Percentiles rank a stretch among this genome's conserved stretches.
phyloP scores from a whole-genome alignment of 2,329 filamentous ascomycete genomes.

The Zasmidium angulare region DNA sequence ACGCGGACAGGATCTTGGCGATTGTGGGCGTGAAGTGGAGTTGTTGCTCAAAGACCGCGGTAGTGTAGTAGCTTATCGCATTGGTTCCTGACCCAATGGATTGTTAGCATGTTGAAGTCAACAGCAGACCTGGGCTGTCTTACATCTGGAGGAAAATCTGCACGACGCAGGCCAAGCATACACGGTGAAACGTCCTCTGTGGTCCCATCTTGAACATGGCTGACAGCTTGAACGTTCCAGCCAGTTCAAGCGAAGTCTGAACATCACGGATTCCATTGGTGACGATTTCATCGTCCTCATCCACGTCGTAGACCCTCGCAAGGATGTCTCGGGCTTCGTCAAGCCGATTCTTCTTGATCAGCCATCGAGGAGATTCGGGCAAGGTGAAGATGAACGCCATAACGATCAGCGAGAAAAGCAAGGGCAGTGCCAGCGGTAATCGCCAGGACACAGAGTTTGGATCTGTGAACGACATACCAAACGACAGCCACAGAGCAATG shows the following conservation, averaged over 20 bases:
- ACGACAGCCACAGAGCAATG: constrained; percentile 47
- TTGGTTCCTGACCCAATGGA: background rate
- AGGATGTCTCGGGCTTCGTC: constrained; percentile 58
- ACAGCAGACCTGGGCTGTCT: background rate
- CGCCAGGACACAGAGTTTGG: constrained; percentile 39
- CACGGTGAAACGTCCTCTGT: background rate
- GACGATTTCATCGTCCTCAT: background rate
- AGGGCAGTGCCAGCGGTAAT: constrained; percentile 38
- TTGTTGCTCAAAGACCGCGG: background rate
- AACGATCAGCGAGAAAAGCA: constrained; percentile 1
- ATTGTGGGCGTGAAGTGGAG: background rate
- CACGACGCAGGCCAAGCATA: background rate
- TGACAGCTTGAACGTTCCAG: background rate
- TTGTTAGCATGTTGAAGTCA: background rate
- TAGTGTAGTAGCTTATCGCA: background rate
- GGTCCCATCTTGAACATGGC: background rate
- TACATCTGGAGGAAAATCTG: background rate
- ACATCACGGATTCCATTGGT: background rate
- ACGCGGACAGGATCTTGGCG: background rate
- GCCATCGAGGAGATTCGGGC: constrained; percentile 30
- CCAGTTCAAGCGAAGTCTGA: background rate
- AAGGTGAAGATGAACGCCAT: constrained; percentile 38
- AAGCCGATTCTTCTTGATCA: constrained; percentile 39
- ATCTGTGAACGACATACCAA: constrained; percentile 41
- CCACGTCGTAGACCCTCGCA: constrained; percentile 27